These are phyloP conservation scores for Nakaseomyces bracarensis DNA, from an alignment of 1,139 yeast genomes.

Conservation along the genomic window DNA sequence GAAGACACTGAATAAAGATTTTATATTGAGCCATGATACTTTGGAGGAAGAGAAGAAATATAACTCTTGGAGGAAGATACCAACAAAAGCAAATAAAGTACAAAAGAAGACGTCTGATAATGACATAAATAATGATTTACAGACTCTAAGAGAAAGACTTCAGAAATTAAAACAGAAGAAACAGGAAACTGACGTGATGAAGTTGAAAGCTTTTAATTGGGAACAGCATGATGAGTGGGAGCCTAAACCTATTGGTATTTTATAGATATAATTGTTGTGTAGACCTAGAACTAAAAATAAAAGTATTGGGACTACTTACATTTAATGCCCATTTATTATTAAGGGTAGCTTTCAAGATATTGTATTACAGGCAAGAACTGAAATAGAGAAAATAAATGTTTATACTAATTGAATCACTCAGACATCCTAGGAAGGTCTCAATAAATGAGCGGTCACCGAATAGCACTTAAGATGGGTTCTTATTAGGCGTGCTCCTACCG, in stretches of 20 bases:
- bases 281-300: no score
- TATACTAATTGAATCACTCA: slow-evolving; percentile 33
- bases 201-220: slow-evolving; percentile 8
- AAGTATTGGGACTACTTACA: no score
- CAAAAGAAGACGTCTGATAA: background rate
- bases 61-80: slow-evolving; percentile 8
- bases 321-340: no score
- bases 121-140: background rate
- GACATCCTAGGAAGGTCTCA: slow-evolving; percentile 57
- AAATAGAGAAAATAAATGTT: background rate
- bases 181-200: slow-evolving; percentile 5
- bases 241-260: slow-evolving; percentile 42
- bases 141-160: slow-evolving; percentile 1
- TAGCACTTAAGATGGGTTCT: slow-evolving; percentile 75
- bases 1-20: slow-evolving; percentile 9
- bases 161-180: slow-evolving; percentile 9
- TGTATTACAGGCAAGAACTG: no score
- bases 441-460: slow-evolving; percentile 63
- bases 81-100: slow-evolving; percentile 8
- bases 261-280: slow-evolving; percentile 13
- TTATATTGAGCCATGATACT: slow-evolving; percentile 8
- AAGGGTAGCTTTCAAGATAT: no score
- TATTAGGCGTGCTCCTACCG: slow-evolving; percentile 73
- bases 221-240: slow-evolving; percentile 32
- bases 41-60: slow-evolving; percentile 8